Conservation (phyloP, 1,139 yeast species). For the Yamadazyma dushanensis region DNA sequence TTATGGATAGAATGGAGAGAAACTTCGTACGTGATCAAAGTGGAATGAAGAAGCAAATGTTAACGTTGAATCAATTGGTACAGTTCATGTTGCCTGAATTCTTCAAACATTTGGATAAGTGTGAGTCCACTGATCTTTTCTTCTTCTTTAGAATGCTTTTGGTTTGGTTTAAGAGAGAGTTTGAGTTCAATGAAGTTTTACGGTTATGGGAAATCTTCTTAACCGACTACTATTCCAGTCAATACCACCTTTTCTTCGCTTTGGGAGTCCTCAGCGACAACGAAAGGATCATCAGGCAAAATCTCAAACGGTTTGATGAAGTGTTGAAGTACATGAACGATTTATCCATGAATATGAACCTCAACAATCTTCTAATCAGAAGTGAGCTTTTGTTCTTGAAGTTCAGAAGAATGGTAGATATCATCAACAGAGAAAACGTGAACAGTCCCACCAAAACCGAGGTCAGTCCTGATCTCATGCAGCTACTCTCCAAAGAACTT, state of each 20-base stretch:
- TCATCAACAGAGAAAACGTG: constrained; percentile 63
- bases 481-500: constrained; percentile 56
- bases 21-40: constrained; percentile 88
- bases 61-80: constrained; percentile 75
- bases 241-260: constrained; percentile 84
- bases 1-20: constrained; percentile 95
- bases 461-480: constrained; percentile 51
- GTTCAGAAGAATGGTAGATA: constrained; percentile 74
- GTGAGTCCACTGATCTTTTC: constrained; percentile 87
- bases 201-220: constrained; percentile 88
- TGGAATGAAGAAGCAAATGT: constrained; percentile 90
- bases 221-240: constrained; percentile 84
- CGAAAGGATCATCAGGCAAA: constrained; percentile 73
- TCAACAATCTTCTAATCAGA: constrained; percentile 73
- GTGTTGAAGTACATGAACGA: constrained; percentile 92
- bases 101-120: constrained; percentile 77
- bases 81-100: constrained; percentile 87
- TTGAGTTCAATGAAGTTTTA: constrained; percentile 75
- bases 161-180: constrained; percentile 95
- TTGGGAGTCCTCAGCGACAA: constrained; percentile 85
- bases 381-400: constrained; percentile 80
- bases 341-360: constrained; percentile 69
- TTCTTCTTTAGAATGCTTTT: constrained; percentile 93
- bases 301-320: constrained; percentile 80
- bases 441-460: constrained; percentile 18